phyloP scores from a whole-genome alignment of 257 asterid species.

The Plantago elongata region DNA sequence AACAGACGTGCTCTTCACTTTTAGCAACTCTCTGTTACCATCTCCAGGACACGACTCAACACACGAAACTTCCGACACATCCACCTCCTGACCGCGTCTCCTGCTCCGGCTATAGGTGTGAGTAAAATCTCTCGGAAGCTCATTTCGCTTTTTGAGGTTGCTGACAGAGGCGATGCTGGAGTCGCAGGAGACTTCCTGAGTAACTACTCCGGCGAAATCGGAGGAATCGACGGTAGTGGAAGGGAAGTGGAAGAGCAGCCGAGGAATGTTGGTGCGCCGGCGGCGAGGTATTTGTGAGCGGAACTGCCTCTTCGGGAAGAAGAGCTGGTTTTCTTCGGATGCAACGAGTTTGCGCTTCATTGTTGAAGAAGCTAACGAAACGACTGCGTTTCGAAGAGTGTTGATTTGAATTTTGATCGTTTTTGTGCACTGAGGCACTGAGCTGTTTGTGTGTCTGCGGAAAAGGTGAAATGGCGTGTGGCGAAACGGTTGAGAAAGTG shows the following conservation, averaged over 20 bases:
- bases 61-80: slow-evolving; percentile 71
- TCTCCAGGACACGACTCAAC: slow-evolving; percentile 68
- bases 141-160: slow-evolving; percentile 27
- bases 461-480: slow-evolving; percentile 13
- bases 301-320: slow-evolving; percentile 46
- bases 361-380: slow-evolving; percentile 11
- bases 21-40: slow-evolving; percentile 30
- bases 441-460: slow-evolving; percentile 26
- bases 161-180: slow-evolving; percentile 47
- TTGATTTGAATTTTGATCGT: slow-evolving; percentile 10
- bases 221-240: slow-evolving; percentile 15
- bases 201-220: slow-evolving; percentile 16
- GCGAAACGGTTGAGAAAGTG: slow-evolving; percentile 42
- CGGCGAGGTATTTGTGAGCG: slow-evolving; percentile 71
- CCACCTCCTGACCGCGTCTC: slow-evolving; percentile 26
- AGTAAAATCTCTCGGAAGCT: slow-evolving; percentile 35
- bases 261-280: slow-evolving; percentile 48
- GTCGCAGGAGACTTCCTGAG: slow-evolving; percentile 40
- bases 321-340: slow-evolving; percentile 23
- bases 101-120: slow-evolving; percentile 29
- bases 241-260: slow-evolving; percentile 24
- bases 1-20: slow-evolving; percentile 19
- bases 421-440: neutral
- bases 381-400: neutral
- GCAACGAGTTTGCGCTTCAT: slow-evolving; percentile 50